Conservation (phyloP, 2,329 filamentous ascomycete species). For the Aspergillus tubingensis region DNA sequence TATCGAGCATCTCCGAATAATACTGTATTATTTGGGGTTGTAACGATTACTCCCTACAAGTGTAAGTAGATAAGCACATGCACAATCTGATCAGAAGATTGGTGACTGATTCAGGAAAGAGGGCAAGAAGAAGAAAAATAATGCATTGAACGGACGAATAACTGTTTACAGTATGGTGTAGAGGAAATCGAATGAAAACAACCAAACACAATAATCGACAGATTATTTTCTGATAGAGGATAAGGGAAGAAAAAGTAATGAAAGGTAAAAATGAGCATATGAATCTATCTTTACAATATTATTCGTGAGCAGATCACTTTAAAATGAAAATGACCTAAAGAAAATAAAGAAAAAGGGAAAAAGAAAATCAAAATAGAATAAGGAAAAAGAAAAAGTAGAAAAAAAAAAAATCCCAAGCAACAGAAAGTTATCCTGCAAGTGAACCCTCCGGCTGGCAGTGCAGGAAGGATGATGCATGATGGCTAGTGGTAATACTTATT, state of each 20-base stretch:
- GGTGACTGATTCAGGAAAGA: no score
- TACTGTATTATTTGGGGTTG: not conserved
- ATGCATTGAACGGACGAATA: not conserved
- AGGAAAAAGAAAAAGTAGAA: not conserved
- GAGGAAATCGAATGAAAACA: not conserved
- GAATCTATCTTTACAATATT: no score
- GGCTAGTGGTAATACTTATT: slow-evolving; percentile 12
- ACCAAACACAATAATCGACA: not conserved
- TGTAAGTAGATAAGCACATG: not conserved
- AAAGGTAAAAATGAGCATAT: slow-evolving; percentile 3
- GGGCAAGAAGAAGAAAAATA: no score
- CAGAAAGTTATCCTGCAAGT: not conserved
- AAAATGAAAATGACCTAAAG: not conserved
- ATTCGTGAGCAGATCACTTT: no score
- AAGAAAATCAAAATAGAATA: slow-evolving; percentile 3
- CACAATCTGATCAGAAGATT: not conserved
- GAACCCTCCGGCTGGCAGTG: slow-evolving; percentile 5
- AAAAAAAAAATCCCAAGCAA: not conserved
- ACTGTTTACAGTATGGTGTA: no score
- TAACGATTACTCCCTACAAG: not conserved
- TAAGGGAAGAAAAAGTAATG: slow-evolving; percentile 10
- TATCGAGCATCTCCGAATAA: not conserved
- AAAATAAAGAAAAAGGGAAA: slow-evolving; percentile 8
- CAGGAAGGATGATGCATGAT: slow-evolving; percentile 12
- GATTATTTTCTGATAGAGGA: not conserved